These are phyloP conservation scores for Dichomitus squalens DNA, from an alignment of 1,284 basidiomycete species.

Conservation along the genomic window DNA sequence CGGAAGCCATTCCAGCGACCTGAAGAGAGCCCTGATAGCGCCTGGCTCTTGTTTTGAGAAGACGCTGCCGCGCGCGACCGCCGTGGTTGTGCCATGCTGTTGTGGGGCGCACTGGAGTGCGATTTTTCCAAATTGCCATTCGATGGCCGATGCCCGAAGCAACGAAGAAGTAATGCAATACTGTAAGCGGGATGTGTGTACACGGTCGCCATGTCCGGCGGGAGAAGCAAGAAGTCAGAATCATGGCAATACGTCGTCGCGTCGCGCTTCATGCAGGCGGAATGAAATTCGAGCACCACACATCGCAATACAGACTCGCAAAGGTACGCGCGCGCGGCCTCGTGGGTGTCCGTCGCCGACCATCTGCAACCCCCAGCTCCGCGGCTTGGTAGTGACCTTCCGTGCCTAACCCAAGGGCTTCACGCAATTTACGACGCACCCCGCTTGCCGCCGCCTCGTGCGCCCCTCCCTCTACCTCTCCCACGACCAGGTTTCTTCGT, in stretches of 20 bases:
- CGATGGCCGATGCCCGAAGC: background rate
- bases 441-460: slow-evolving; percentile 16
- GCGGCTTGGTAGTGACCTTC: no score
- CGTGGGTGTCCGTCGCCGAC: background rate
- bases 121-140: background rate
- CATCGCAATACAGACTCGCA: background rate
- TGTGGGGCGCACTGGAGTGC: background rate
- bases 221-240: background rate
- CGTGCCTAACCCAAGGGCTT: background rate
- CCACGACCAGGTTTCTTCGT: slow-evolving; percentile 22
- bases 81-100: background rate
- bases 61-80: background rate
- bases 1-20: no score
- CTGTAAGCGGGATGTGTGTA: background rate
- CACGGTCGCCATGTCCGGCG: background rate
- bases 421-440: slow-evolving; percentile 3
- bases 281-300: background rate
- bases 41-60: background rate
- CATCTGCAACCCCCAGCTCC: no score
- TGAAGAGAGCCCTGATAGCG: background rate
- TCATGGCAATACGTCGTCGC: no score
- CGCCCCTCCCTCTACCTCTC: slow-evolving; percentile 21
- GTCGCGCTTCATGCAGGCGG: background rate
- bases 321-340: background rate
- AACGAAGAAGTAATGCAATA: background rate